A percentile compares a stretch with the other conserved stretches of the same genome.
These are phyloP conservation scores for Talaromyces rugulosus DNA, from an alignment of 2,329 filamentous ascomycete species.

Conservation along the genomic window DNA sequence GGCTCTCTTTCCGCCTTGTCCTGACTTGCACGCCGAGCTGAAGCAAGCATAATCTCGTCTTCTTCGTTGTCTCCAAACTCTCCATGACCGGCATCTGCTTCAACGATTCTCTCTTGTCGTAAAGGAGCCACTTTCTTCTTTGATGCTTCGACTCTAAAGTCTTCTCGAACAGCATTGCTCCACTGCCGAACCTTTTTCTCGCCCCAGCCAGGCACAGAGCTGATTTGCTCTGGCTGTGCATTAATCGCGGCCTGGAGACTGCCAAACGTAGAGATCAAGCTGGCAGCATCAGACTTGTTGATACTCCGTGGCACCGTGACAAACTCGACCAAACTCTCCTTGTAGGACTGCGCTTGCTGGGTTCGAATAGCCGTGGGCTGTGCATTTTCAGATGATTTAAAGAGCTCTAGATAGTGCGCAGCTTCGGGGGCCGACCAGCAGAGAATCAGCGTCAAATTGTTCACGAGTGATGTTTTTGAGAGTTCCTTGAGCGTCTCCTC, in stretches of 20 bases:
- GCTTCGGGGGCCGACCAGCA: constrained; percentile 95
- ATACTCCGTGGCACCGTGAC: constrained; percentile 84
- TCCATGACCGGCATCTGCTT: constrained; percentile 16
- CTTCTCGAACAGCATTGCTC: constrained; percentile 76
- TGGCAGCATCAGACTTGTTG: constrained; percentile 92
- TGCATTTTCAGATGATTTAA: constrained; percentile 90
- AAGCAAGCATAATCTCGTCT: constrained; percentile 41
- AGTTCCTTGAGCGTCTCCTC: constrained; percentile 86
- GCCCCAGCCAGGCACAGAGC: constrained; percentile 85
- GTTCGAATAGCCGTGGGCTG: constrained; percentile 77
- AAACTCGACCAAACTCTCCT: constrained; percentile 85
- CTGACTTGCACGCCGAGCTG: constrained; percentile 21
- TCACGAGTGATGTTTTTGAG: constrained; percentile 86
- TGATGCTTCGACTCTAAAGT: constrained; percentile 72
- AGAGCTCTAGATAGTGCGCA: constrained; percentile 87
- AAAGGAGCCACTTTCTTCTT: constrained; percentile 49
- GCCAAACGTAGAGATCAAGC: constrained; percentile 86
- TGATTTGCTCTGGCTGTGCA: constrained; percentile 78
- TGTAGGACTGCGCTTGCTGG: constrained; percentile 76
- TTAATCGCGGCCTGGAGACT: constrained; percentile 83
- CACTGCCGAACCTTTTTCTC: constrained; percentile 90
- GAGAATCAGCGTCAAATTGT: constrained; percentile 85
- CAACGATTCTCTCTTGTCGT: constrained; percentile 12
- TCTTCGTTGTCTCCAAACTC: constrained; percentile 36
- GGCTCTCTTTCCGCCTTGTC: constrained; percentile 19